phyloP scores from a whole-genome alignment of 805 yeast genomes.

The Sungouiozyma intestinalis region DNA sequence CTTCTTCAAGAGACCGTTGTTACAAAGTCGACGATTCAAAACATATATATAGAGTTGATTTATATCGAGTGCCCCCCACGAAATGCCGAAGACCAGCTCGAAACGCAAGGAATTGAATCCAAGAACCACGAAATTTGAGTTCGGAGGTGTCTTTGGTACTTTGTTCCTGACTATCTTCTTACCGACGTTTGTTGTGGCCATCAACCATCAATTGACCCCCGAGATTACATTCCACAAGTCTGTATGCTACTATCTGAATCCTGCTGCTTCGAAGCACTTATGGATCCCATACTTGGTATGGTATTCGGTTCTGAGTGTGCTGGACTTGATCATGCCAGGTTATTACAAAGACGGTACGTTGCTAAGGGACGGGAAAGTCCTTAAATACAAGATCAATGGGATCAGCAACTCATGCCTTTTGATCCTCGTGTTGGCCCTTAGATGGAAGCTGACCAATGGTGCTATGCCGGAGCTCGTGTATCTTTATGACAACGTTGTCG shows the following conservation, averaged over 20 bases:
- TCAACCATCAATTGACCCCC: slow-evolving; percentile 56
- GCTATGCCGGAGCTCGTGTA: slow-evolving; percentile 71
- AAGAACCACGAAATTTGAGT: slow-evolving; percentile 57
- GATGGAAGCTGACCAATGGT: slow-evolving; percentile 44
- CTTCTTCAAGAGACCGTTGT: too few species aligned
- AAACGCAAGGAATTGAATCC: slow-evolving; percentile 45
- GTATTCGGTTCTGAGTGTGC: slow-evolving; percentile 53
- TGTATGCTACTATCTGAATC: slow-evolving; percentile 33
- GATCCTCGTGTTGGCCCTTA: slow-evolving; percentile 34
- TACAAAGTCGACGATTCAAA: too few species aligned
- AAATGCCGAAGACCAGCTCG: background rate
- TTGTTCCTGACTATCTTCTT: slow-evolving; percentile 51
- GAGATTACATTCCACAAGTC: slow-evolving; percentile 6
- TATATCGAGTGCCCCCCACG: too few species aligned
- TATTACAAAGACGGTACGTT: slow-evolving; percentile 49
- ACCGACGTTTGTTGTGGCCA: slow-evolving; percentile 49
- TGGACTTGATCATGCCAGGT: slow-evolving; percentile 65
- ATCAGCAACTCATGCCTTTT: slow-evolving; percentile 38
- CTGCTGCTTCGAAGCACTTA: slow-evolving; percentile 28
- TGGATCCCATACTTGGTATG: slow-evolving; percentile 63
- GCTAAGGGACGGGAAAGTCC: slow-evolving; percentile 64
- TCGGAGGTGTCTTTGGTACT: slow-evolving; percentile 72
- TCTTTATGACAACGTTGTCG: slow-evolving; percentile 56
- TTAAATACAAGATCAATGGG: slow-evolving; percentile 79
- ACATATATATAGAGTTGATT: too few species aligned